Evolutionary conservation across 768 basidiomycete genomes (phyloP).

Genomic region (Pisolithus marmoratus): DNA sequence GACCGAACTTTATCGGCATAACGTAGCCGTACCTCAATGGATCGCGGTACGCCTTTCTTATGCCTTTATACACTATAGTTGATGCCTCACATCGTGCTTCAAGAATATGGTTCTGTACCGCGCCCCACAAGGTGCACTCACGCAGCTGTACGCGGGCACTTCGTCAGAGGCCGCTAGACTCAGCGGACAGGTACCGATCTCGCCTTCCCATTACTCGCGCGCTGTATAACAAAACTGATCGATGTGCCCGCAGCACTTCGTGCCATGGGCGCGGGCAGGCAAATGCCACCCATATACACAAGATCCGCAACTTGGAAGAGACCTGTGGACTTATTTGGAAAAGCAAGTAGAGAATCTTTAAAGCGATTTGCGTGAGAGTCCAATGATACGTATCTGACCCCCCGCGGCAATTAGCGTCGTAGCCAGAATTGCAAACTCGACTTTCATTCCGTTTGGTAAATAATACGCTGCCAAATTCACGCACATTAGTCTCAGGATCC

Average conservation of each 20-base stretch:
- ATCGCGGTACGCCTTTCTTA: slow-evolving; percentile 7
- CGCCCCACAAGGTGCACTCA: slow-evolving; percentile 38
- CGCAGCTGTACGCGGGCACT: slow-evolving; percentile 48
- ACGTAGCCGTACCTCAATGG: neutral
- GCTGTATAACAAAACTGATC: neutral
- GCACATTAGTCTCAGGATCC: too few species aligned
- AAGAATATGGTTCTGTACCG: slow-evolving; percentile 21
- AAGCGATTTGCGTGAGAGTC: too few species aligned
- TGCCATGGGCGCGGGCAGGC: slow-evolving; percentile 43
- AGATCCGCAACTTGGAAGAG: slow-evolving; percentile 29
- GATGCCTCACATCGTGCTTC: neutral
- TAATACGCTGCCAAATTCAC: too few species aligned
- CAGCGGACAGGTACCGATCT: slow-evolving; percentile 38
- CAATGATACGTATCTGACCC: too few species aligned
- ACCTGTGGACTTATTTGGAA: slow-evolving; percentile 45
- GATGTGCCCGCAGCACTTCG: slow-evolving; percentile 32
- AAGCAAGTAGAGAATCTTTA: slow-evolving; percentile 33
- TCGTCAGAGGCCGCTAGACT: slow-evolving; percentile 32
- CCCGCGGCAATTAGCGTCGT: too few species aligned
- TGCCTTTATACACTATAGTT: neutral
- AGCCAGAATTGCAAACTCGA: too few species aligned
- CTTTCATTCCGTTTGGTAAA: too few species aligned
- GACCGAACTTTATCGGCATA: slow-evolving; percentile 21
- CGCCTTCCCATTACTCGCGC: neutral
- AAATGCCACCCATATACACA: slow-evolving; percentile 20